Percentiles rank a stretch among this genome's conserved stretches.
Evolutionary conservation across 1,139 yeast species (phyloP).

Genomic region (Ashbya aceris): DNA sequence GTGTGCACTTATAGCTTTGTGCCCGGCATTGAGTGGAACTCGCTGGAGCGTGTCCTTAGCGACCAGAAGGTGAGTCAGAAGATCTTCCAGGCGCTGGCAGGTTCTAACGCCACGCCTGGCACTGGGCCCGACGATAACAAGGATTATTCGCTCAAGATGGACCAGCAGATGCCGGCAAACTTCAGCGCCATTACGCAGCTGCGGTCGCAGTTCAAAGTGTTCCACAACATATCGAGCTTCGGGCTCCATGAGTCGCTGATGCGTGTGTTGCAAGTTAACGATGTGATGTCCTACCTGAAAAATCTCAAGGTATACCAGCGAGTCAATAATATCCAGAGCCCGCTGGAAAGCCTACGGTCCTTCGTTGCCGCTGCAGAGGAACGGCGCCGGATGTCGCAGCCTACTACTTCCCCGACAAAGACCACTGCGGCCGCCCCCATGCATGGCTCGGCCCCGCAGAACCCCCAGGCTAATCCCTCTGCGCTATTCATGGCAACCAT

Average conservation of each 20-base stretch:
- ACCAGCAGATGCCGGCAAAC: slow-evolving; percentile 9
- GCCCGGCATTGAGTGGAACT: slow-evolving; percentile 39
- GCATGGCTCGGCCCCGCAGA: slow-evolving; percentile 4
- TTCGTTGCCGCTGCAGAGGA: slow-evolving; percentile 15
- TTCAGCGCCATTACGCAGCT: slow-evolving; percentile 25
- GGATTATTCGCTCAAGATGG: background rate
- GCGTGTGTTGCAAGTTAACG: slow-evolving; percentile 65
- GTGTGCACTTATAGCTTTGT: slow-evolving; percentile 40
- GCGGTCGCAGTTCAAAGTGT: slow-evolving; percentile 33
- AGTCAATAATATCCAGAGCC: slow-evolving; percentile 18
- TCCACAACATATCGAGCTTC: slow-evolving; percentile 37
- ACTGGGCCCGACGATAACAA: background rate
- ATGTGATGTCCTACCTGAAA: slow-evolving; percentile 61
- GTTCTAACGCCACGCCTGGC: background rate
- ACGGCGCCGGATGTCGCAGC: background rate
- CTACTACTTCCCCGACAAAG: background rate
- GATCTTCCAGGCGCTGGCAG: slow-evolving; percentile 9
- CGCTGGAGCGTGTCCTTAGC: slow-evolving; percentile 28
- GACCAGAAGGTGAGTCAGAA: slow-evolving; percentile 19
- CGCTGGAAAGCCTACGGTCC: slow-evolving; percentile 17
- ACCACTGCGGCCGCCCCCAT: background rate
- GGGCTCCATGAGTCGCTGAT: slow-evolving; percentile 61
- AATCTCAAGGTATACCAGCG: slow-evolving; percentile 30
- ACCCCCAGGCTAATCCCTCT: slow-evolving; percentile 2
- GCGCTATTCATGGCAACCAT: background rate